A percentile compares a stretch with the other conserved stretches of the same genome.
phyloP scores from a whole-genome alignment of 192 early-diverging fungal genomes.

The Coemansia umbellata region DNA sequence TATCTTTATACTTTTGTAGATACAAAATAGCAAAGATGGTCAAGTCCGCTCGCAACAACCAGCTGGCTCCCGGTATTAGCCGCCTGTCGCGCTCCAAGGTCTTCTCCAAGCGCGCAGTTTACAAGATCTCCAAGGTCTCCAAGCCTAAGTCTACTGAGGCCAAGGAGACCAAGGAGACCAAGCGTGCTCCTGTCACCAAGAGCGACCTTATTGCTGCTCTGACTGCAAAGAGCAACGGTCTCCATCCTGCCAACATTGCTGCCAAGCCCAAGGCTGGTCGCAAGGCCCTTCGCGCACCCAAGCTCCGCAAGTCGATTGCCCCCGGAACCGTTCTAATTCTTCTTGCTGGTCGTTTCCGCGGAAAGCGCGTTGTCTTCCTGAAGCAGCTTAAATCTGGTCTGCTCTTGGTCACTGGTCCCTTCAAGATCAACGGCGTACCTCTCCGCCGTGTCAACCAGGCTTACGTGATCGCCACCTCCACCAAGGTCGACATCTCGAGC shows the following conservation, averaged over 20 bases:
- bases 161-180: slow-evolving; percentile 10
- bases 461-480: slow-evolving; percentile 99
- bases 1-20: slow-evolving; percentile 16
- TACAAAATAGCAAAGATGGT: slow-evolving; percentile 54
- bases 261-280: slow-evolving; percentile 73
- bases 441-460: slow-evolving; percentile 98
- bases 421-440: slow-evolving; percentile 98
- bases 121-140: slow-evolving; percentile 80
- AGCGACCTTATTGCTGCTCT: slow-evolving; percentile 75
- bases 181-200: slow-evolving; percentile 55
- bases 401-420: slow-evolving; percentile 95
- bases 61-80: slow-evolving; percentile 80
- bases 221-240: slow-evolving; percentile 62
- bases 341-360: slow-evolving; percentile 91
- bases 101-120: slow-evolving; percentile 83
- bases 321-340: slow-evolving; percentile 98
- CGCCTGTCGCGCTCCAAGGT: slow-evolving; percentile 77
- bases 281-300: slow-evolving; percentile 66
- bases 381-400: slow-evolving; percentile 93
- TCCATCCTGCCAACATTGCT: slow-evolving; percentile 86
- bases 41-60: slow-evolving; percentile 71
- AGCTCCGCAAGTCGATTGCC: slow-evolving; percentile 89
- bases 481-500: slow-evolving; percentile 88
- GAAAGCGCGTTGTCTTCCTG: slow-evolving; percentile 98
- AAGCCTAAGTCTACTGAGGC: slow-evolving; percentile 32